Evolutionary conservation across 2,329 filamentous ascomycete species (phyloP).

Genomic region (Nakataea oryzae): DNA sequence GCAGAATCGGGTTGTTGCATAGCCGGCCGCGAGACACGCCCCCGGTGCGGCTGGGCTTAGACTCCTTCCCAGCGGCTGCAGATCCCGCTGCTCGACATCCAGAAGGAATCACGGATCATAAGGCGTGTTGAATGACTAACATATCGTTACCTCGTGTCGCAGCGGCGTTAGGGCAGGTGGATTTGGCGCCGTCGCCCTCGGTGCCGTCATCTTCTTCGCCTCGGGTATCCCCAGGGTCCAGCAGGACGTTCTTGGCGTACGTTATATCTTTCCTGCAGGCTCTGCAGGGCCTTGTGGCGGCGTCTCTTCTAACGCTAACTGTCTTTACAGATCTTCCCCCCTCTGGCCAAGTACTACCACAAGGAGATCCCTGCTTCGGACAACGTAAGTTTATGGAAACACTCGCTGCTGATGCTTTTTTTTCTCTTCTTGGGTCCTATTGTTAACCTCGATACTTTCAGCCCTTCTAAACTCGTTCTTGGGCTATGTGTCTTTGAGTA

Average conservation of each 20-base stretch:
- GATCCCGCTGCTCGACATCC: background rate
- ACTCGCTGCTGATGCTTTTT: no score
- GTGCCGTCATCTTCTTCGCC: conserved; percentile 48
- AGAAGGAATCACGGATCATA: background rate
- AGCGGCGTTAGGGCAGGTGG: conserved; percentile 42
- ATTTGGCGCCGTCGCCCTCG: conserved; percentile 47
- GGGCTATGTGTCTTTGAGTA: background rate
- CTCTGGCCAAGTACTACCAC: conserved; percentile 38
- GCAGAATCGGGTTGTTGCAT: background rate
- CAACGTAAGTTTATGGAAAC: conserved; percentile 41
- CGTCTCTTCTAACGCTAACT: background rate
- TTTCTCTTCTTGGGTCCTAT: background rate
- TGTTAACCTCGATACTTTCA: conserved; percentile 2
- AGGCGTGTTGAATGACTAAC: conserved; percentile 3
- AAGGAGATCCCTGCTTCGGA: conserved; percentile 48
- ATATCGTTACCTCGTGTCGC: conserved; percentile 6
- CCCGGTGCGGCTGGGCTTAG: no score
- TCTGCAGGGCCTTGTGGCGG: background rate
- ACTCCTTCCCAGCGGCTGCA: background rate
- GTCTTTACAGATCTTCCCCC: conserved; percentile 38
- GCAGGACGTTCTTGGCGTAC: conserved; percentile 47
- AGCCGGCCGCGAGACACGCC: background rate
- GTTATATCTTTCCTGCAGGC: conserved; percentile 6
- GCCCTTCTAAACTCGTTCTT: conserved; percentile 8
- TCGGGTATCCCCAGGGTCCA: conserved; percentile 53